These are phyloP conservation scores for Pholiota molesta DNA, from an alignment of 768 basidiomycete genomes.

Conservation along the genomic window DNA sequence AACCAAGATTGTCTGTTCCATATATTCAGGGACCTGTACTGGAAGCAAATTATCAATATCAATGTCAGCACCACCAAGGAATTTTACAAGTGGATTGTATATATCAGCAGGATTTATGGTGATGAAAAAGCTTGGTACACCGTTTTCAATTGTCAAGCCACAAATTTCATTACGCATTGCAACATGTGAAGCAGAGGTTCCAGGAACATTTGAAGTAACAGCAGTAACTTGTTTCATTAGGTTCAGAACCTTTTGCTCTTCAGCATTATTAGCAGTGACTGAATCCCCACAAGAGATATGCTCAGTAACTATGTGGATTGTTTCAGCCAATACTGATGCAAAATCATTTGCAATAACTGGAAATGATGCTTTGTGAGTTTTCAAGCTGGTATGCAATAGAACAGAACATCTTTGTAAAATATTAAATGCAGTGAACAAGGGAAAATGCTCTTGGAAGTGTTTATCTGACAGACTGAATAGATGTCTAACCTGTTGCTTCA, in stretches of 20 bases:
- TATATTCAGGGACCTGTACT: constrained; percentile 29
- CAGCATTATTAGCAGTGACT: constrained; percentile 16
- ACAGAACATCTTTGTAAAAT: constrained; percentile 38
- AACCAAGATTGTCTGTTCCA: constrained; percentile 34
- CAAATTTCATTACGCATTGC: constrained; percentile 42
- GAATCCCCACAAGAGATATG: constrained; percentile 23
- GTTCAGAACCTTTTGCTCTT: constrained; percentile 30
- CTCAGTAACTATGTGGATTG: constrained; percentile 25
- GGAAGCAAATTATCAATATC: constrained; percentile 34
- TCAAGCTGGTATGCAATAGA: constrained; percentile 28
- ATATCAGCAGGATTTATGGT: constrained; percentile 49
- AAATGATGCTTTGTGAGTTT: constrained; percentile 17
- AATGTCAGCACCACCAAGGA: constrained; percentile 38
- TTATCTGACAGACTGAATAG: constrained; percentile 31
- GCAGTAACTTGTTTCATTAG: constrained; percentile 23
- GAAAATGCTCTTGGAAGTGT: constrained; percentile 39
- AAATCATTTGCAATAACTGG: constrained; percentile 14
- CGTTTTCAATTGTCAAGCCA: constrained; percentile 32
- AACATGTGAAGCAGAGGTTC: not conserved
- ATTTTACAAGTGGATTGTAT: constrained; percentile 42
- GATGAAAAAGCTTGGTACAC: constrained; percentile 43
- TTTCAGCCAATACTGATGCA: constrained; percentile 28
- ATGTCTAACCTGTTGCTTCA: constrained; percentile 38
- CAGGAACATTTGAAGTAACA: constrained; percentile 7
- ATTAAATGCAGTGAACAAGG: constrained; percentile 45